Base-by-base conservation (phyloP, 2,329 filamentous ascomycete genomes). In the Colletotrichum sp. region DNA sequence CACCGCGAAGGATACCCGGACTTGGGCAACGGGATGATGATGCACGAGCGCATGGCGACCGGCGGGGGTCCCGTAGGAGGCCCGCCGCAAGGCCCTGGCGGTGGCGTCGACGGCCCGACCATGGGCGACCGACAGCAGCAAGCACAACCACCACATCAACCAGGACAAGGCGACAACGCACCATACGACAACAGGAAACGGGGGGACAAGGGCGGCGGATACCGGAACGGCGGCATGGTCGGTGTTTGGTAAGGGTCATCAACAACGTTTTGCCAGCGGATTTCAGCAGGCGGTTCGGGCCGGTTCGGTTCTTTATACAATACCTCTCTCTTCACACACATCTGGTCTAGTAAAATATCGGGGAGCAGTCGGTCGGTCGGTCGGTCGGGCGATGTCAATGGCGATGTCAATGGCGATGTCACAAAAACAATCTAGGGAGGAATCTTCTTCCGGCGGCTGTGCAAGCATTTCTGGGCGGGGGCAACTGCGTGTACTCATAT, bases 241-340 rank as follows among this genome's bases (percentile, higher is more conserved):
- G 76, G 76, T 59, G 71, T 77, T 16, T 77, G 76, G 76, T 69
- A 71, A 66, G 27, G 73, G 36, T 28, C 59, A 28, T 72, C 25
- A 44, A n/a, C 27, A 22, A 44, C 36, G 22, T 25, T 63, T 32
- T 63, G n/a, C 22, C 34, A 32, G 34, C 61, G 36, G 16, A 22
- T 15, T 22, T 64, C 15, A 25, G n/a, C 34, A 36, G 61, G 34
- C 61, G 61, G 34, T 44, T 39, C 4, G n/a, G 61, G 34, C 61
- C 61, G 34, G 34, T 64, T 64, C 28, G 13, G 2, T 19, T 44
- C 11, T 28, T 72, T 36, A 72, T 67, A 67, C 34, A 19, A 52
- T 52, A 52, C 44, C 44, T 52, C 44, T 48, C 44, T 52, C 44
- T 70, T 27, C 25, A 72, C n/a, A 36, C 19, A 72, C 12, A 30